A percentile compares a stretch with the other conserved stretches of the same genome.
phyloP scores from a whole-genome alignment of 2,329 filamentous ascomycete genomes.

The Lasiodiplodia hormozganensis region DNA sequence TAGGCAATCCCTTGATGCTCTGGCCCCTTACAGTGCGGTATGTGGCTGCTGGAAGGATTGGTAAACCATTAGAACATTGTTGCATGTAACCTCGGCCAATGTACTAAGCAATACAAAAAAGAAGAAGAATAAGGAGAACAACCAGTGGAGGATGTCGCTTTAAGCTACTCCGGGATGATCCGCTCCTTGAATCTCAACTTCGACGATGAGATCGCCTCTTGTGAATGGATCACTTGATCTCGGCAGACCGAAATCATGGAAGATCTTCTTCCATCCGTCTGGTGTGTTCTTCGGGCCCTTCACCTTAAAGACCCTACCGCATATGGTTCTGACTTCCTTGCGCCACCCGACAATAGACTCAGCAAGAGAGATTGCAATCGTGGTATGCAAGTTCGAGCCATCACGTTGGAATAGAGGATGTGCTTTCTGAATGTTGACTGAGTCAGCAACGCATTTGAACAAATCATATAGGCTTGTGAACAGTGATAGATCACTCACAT shows the following conservation, averaged over 20 bases:
- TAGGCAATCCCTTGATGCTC: too few species aligned
- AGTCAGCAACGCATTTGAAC: conserved; percentile 33
- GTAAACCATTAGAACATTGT: too few species aligned
- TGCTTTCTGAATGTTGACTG: conserved; percentile 70
- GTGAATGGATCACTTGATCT: conserved; percentile 86
- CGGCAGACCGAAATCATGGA: conserved; percentile 90
- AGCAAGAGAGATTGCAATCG: conserved; percentile 82
- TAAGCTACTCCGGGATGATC: neutral
- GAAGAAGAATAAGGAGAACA: neutral
- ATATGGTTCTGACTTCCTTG: conserved; percentile 87
- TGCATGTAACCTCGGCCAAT: neutral
- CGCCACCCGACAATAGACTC: conserved; percentile 95
- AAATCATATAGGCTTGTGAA: neutral
- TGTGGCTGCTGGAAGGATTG: too few species aligned
- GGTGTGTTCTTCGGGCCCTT: conserved; percentile 84
- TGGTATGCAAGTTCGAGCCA: conserved; percentile 83
- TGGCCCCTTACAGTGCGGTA: too few species aligned
- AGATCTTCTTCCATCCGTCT: conserved; percentile 80
- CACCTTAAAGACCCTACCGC: conserved; percentile 82
- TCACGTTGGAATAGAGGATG: conserved; percentile 85
- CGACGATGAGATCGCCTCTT: conserved; percentile 86
- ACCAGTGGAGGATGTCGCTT: neutral
- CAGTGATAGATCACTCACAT: conserved; percentile 65
- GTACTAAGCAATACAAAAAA: neutral
- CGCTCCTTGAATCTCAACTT: conserved; percentile 78